Base-by-base conservation (phyloP, 768 basidiomycete species). In the Rhizopogon vesiculosus region DNA sequence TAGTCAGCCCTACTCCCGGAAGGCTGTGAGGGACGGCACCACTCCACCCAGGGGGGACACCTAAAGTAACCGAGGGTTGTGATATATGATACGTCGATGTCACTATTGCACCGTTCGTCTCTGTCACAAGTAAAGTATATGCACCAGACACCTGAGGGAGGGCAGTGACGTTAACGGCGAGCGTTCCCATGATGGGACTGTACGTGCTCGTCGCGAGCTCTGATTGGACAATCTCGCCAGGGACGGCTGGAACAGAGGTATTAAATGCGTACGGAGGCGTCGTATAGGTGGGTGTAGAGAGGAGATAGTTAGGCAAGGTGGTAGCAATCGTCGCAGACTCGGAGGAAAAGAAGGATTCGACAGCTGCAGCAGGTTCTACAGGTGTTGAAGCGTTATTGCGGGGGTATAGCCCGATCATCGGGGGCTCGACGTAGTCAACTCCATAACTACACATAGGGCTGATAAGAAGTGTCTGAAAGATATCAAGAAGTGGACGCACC, bases 201-300 rank as follows among this genome's bases (percentile, higher is more conserved):
- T 92, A 92, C 3, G 89, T 89, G 67, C 82, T 84, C 0, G 84
- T 85, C 16, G 83, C 89, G 19, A 91, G 81, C 38, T 82, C 87
- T 16, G 83, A 77, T 3, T 71, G 58, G 4, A 83, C 82, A 19
- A 86, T 76, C 49, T 80, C 80, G 7, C 86, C 84, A 2, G 78
- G 64, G 15, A 75, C 56, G 4, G 80, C 82, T 8, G 78, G 60
- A 46, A 89, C 69, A 4, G 90, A 86, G 0, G 87, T 77, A 61
- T 91, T 91, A 64, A 91, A 83, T 7, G 75, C 66, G 66, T 90
- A 92, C 0, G 81, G 57, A 5, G 87, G 86, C 1, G 82, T 83
- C 8, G 82, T 76, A 60, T 79, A 78, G 0, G 80, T 75, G 0
- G 88, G 89, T 2, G 86, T 87, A 2, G 86, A 61, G 45, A 92